Evolutionary conservation across 495 filamentous ascomycete species (phyloP).

Genomic region (Trypethelium eluteriae): DNA sequence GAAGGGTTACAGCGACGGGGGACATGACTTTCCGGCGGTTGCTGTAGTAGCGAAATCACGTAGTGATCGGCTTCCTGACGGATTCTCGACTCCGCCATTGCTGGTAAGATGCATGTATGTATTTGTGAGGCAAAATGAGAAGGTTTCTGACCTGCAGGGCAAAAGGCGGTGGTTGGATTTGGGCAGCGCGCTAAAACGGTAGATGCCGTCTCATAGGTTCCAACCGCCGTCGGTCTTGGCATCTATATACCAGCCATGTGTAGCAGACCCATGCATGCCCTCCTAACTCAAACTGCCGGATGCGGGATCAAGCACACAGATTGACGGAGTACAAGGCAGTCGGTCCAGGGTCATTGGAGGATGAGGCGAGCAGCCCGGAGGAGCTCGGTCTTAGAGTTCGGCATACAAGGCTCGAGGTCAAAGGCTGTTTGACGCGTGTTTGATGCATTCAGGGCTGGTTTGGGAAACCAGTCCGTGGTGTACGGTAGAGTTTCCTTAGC

Average conservation of each 20-base stretch:
- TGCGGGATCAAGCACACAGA: not conserved
- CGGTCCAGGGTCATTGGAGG: not conserved
- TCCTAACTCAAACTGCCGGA: not conserved
- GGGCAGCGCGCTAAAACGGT: not conserved
- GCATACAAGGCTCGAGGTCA: not conserved
- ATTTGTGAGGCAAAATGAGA: slow-evolving; percentile 8
- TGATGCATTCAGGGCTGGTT: no score
- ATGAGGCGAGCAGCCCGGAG: not conserved
- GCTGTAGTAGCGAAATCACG: not conserved
- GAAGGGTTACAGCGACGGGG: not conserved
- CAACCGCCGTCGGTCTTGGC: not conserved
- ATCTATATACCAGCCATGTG: not conserved
- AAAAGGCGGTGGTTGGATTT: slow-evolving; percentile 4
- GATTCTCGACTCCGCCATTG: not conserved
- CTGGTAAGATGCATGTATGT: not conserved
- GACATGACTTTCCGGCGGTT: not conserved
- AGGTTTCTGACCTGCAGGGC: not conserved
- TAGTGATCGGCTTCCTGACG: not conserved
- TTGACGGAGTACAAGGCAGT: not conserved
- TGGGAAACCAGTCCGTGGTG: not conserved
- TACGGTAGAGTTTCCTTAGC: not conserved
- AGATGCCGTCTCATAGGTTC: not conserved
- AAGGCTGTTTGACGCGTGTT: not conserved
- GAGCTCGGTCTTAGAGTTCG: not conserved
- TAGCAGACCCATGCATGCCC: not conserved